Evolutionary conservation across 148 eudicot genomes (phyloP), one percentile per base, ranked within the genome.

Genomic region (Limonium bicolor): DNA sequence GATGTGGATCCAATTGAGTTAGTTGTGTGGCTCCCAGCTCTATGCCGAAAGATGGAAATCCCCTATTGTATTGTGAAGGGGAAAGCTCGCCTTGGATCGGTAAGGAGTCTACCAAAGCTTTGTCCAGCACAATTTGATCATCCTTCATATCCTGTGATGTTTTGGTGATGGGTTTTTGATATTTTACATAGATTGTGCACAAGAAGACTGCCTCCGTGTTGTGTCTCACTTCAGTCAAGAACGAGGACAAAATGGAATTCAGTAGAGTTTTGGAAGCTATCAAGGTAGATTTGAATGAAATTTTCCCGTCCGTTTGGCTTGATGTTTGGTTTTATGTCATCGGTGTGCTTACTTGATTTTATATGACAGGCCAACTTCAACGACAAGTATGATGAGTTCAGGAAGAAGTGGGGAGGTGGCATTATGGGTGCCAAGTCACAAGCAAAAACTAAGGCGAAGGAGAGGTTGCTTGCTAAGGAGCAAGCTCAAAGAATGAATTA

Each of bases 331-430:
- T 24, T 38, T 16, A 36, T n/a, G n/a, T 41, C 9, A 41, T 41
- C 11, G 2, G 12, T 12, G 5, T 41, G 46, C n/a, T 21, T 41
- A n/a, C 0, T 41, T 11, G 11, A 4, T 41, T 4, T 20, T 21
- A 11, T 22, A 22, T 46, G 28, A 51, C 65, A 86, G 95, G 96
- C 94, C 26, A 86, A 86, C 48, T 86, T 82, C 78, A 86, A 86
- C 21, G 96, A 86, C 66, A 86, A 86, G 59, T 86, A 71, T 27
- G 96, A 86, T 1, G 96, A 86, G 48, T 64, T 67, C 56, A 68
- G 94, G 59, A 86, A 86, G 77, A 82, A 82, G 66, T 86, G 96
- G 96, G 96, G 96, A 23, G 94, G 96, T 5, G 94, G 96, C 6
- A 66, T 86, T 37, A 82, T 86, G 96, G 96, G 96, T 17, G 78